Evolutionary conservation across 1,284 basidiomycete species (phyloP), one percentile per base, ranked within the genome.

Genomic region (Tetrapyrgos nigripes): DNA sequence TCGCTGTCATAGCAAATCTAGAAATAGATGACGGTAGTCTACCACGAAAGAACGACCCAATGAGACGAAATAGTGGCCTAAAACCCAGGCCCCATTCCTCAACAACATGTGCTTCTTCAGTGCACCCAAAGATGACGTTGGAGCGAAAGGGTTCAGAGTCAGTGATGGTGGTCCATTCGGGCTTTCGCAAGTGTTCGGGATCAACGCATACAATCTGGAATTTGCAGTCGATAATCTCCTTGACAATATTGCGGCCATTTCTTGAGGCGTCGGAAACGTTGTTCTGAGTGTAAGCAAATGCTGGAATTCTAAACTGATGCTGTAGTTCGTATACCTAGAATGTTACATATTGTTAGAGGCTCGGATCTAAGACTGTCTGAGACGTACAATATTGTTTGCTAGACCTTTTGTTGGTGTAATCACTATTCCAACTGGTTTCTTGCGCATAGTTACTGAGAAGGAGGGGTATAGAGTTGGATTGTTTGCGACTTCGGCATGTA

Each of bases 101-200:
- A 37, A 63, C 54, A 14, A 66, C 29, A 51, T 64, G 63, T 1
- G 40, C 57, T 52, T 66, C 65, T 29, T 66, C 62, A 3, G 59
- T 50, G 40, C 60, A 62, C 9, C 35, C 47, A 44, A 60, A 63
- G 13, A 53, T 45, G 21, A 66, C 17, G 40, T 64, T 64, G 4
- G 47, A 48, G 4, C 58, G 48, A 47, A 66, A 66, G 1, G 29
- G 6, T 5, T 40, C 33, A 9, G 37, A 53, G 21, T 62, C 50
- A 11, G 61, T 44, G 35, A 66, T 66, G 14, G 13, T 19, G 37
- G 27, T 26, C 51, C 37, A 53, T 14, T 44, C 35, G 4, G 33
- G 51, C 21, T 53, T 29, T 9, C n/a, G 28, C 9, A 5, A 54
- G 51, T 50, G 54, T 60, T 43, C 50, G 43, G 14, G 54, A 46